phyloP scores from a whole-genome alignment of 352 stramenopile species.

The Blastocystis sp. region DNA sequence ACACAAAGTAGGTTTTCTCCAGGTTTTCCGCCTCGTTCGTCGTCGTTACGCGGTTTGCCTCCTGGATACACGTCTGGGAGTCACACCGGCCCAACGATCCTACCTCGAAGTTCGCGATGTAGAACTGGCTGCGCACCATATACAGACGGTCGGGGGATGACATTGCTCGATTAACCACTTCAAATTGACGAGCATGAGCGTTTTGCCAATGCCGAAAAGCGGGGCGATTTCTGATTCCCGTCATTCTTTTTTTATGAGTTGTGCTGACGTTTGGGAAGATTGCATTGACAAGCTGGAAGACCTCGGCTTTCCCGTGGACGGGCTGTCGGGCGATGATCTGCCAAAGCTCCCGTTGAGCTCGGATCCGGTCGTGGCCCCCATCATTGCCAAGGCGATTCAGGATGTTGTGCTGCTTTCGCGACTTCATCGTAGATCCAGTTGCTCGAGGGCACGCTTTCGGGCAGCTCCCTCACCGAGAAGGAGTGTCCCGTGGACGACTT shows the following conservation, averaged over 20 bases:
- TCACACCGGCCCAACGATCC: neutral
- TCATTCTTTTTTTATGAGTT: conserved; percentile 13
- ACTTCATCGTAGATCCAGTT: conserved; percentile 32
- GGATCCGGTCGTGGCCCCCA: neutral
- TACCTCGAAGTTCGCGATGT: conserved; percentile 66
- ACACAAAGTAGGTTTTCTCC: conserved; percentile 56
- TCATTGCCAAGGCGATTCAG: conserved; percentile 3
- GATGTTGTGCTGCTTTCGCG: neutral
- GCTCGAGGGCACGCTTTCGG: neutral
- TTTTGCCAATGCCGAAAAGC: neutral
- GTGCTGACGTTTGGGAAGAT: conserved; percentile 50
- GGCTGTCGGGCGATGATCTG: conserved; percentile 8
- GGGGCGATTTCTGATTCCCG: neutral
- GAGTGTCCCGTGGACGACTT: conserved; percentile 35
- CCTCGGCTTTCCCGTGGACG: conserved; percentile 21
- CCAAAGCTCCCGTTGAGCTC: conserved; percentile 24
- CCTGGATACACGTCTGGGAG: conserved; percentile 56
- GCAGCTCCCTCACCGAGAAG: neutral
- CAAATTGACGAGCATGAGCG: conserved; percentile 3
- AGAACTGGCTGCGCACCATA: conserved; percentile 69
- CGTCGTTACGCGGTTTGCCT: conserved; percentile 42
- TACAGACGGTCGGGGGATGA: conserved; percentile 67
- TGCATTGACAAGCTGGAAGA: conserved; percentile 63
- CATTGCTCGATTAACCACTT: conserved; percentile 10
- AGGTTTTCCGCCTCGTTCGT: conserved; percentile 31